Conservation (phyloP, 2,329 filamentous ascomycete species). For the Aspergillus carbonarius region DNA sequence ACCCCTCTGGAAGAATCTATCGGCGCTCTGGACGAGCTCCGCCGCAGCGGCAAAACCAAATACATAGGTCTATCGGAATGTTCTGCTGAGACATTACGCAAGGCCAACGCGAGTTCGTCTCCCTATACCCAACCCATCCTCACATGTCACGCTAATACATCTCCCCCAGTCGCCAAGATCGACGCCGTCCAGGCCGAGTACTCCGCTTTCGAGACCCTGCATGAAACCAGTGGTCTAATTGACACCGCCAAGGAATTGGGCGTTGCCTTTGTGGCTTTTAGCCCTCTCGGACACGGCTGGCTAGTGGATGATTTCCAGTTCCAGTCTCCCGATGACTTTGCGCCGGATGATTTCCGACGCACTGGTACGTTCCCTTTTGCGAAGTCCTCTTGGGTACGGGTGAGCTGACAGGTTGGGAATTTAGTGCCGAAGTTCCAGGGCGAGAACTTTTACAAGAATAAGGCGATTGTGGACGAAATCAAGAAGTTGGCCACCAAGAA, state of each 20-base stretch:
- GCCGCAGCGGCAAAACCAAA: conserved; percentile 49
- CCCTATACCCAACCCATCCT: neutral
- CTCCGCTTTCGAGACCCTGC: conserved; percentile 44
- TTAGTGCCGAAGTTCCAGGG: conserved; percentile 39
- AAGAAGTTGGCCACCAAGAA: conserved; percentile 40
- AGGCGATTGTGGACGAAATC: conserved; percentile 43
- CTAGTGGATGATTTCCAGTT: conserved; percentile 47
- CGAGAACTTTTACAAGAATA: conserved; percentile 49
- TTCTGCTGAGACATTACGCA: conserved; percentile 46
- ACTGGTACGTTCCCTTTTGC: conserved; percentile 27
- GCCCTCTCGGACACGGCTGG: conserved; percentile 50
- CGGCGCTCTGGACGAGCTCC: conserved; percentile 47
- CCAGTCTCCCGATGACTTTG: conserved; percentile 49
- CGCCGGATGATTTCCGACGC: conserved; percentile 43
- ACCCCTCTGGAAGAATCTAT: conserved; percentile 52
- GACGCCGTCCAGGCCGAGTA: conserved; percentile 51
- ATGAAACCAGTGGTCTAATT: conserved; percentile 44
- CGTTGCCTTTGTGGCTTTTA: conserved; percentile 48
- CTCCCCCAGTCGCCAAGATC: conserved; percentile 45
- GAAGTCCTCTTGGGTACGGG: too few relatives aligned
- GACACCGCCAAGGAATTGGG: conserved; percentile 43
- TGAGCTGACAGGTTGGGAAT: too few relatives aligned
- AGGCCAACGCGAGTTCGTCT: conserved; percentile 43
- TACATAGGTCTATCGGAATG: conserved; percentile 52
- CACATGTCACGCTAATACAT: neutral